Base-by-base conservation (phyloP, 2,329 filamentous ascomycete species). In the Aspergillus sp. region DNA sequence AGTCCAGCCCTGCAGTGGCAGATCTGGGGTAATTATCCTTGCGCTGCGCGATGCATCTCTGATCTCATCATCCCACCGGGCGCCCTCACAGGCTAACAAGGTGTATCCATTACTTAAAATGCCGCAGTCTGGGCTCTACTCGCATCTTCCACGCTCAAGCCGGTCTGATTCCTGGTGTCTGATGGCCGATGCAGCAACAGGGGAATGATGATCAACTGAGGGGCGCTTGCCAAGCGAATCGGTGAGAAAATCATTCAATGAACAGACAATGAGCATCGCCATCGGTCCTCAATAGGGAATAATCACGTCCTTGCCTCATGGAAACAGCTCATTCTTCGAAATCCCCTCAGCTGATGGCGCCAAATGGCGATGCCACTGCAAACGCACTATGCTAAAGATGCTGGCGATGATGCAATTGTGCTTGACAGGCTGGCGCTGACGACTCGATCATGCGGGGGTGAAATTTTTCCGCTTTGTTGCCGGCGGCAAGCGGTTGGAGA, bases 391-490 rank as follows among this genome's bases (percentile, higher is more conserved):
- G 15, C 12, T n/a, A 15, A 37, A 37, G 11, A 8, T 19, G 13
- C 20, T 37, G 39, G 33, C 46, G 46, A 62, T 62, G 60, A 62
- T 62, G 60, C 55, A 62, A 62, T 62, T 44, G 48, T 56, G 33
- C 47, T 30, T 44, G 20, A 19, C 45, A 34, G 17, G 20, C 40
- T 30, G 5, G 7, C 24, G 24, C 24, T 24, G 24, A 24, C 24
- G 30, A 52, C 27, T 52, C 12, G 47, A 44, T 54, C 47, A 57
- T 62, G 60, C 57, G 60, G 60, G 57, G 54, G 17, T 17, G 19
- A 34, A 52, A 52, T 37, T 33, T 47, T 46, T 46, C 34, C 48
- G 45, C 44, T 33, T 45, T 48, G 22, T 24, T n/a, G 41, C 30
- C 19, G 22, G 51, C 51, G 51, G 41, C 41, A 37, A 37, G 33